Conservation (phyloP, 495 filamentous ascomycete genomes). For the Xanthoparmelia taractica region DNA sequence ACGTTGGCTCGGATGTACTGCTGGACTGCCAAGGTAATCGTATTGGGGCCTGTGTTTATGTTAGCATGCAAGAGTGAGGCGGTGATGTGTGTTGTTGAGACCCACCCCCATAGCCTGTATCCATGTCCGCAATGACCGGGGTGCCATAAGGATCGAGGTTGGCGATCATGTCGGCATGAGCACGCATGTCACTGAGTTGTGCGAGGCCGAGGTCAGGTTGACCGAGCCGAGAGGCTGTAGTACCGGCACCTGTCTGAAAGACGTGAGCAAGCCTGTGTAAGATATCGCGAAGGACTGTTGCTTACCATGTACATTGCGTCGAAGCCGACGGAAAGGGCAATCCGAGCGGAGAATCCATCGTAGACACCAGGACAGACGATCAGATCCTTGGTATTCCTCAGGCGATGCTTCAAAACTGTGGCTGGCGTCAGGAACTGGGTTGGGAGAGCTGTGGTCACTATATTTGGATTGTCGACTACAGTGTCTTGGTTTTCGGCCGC, state of each 20-base stretch:
- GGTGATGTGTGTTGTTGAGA: neutral
- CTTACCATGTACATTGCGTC: slow-evolving; percentile 60
- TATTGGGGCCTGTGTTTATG: slow-evolving; percentile 43
- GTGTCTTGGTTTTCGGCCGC: neutral
- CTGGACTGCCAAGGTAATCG: slow-evolving; percentile 53
- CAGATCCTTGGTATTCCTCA: slow-evolving; percentile 33
- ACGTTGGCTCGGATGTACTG: slow-evolving; percentile 60
- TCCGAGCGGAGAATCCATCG: slow-evolving; percentile 59
- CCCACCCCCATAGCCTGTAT: slow-evolving; percentile 56
- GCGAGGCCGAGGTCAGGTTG: slow-evolving; percentile 60
- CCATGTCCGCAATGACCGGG: slow-evolving; percentile 64
- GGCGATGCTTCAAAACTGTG: slow-evolving; percentile 34
- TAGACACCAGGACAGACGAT: slow-evolving; percentile 61
- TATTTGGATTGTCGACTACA: neutral
- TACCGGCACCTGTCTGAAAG: slow-evolving; percentile 59
- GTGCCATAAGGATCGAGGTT: slow-evolving; percentile 48
- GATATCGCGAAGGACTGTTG: neutral
- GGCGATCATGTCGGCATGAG: slow-evolving; percentile 60
- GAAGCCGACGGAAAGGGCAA: slow-evolving; percentile 53
- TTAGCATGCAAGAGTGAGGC: neutral
- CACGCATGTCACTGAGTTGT: slow-evolving; percentile 56
- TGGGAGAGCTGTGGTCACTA: neutral
- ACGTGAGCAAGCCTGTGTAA: slow-evolving; percentile 8
- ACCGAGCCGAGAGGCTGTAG: slow-evolving; percentile 54
- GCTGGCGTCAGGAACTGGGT: slow-evolving; percentile 12